Base-by-base conservation (phyloP, 2,329 filamentous ascomycete species). In the Plectosphaerella cucumerina region DNA sequence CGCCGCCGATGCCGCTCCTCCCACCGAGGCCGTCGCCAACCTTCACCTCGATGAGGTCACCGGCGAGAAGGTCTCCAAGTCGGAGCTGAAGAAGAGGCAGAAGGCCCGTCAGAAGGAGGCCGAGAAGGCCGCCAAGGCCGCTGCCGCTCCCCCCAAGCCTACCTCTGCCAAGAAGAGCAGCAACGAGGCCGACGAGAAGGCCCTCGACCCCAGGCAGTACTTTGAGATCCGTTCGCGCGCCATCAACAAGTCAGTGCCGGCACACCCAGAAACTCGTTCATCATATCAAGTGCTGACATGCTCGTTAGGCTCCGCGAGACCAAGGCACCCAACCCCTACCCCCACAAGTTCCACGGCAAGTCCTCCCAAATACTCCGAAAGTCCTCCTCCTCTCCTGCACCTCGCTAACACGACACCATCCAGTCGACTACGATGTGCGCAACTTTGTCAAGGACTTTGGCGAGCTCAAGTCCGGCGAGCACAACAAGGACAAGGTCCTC, bases 191-290 rank as follows among this genome's bases (percentile, higher is more conserved):
- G 65, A 67, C 48, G 78, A 81, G 68, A 77, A 77, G 69, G 76
- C 81, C 56, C 69, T 81, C 51, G 78, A 78, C 52, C 78, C 78
- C 33, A 80, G 79, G 68, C 78, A 83, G 69, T 99, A 97, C 78
- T 97, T 96, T 68, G 94, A 99, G 75, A 95, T 97, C 67, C 89
- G 94, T 56, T 95, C 87, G 64, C 84, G 89, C 60, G 81, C 81
- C 59, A 85, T 96, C 75, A 86, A 88, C 70, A 86, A 87, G 53
- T 57, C 23, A 11, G 53, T 49, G 8, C 11, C n/a, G 15, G 20
- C 9, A 9, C 14, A 2, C n/a, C 12, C 6, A 20, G 21, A 18
- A 3, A 4, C 6, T 3, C n/a, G n/a, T 37, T 18, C 23, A 17
- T 62, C 80, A 81, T 58, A 80, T 93, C 72, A 86, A 89, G 69